phyloP scores from a whole-genome alignment of 306 rosid species.

The Dalbergia cochinchinensis region DNA sequence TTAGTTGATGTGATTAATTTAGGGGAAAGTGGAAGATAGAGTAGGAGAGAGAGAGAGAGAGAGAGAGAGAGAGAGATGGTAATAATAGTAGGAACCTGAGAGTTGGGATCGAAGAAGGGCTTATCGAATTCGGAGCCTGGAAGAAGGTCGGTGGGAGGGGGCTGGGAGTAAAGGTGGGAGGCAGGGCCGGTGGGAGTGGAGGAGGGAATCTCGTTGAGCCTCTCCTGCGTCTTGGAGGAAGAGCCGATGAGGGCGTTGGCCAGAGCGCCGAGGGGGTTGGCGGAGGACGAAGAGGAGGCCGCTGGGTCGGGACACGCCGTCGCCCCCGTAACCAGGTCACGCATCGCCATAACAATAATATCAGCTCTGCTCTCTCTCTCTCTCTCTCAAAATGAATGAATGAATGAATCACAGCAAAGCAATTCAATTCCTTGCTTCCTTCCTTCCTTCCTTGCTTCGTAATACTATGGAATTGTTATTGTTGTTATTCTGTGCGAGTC shows the following conservation, averaged over 20 bases:
- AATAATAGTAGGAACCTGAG: conserved; percentile 59
- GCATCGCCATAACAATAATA: conserved; percentile 79
- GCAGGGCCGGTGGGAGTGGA: conserved; percentile 60
- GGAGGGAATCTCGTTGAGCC: conserved; percentile 86
- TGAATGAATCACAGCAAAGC: too few species aligned
- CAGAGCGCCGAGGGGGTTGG: conserved; percentile 85
- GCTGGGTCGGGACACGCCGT: conserved; percentile 86
- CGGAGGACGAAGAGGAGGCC: conserved; percentile 67
- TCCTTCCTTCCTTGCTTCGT: neutral
- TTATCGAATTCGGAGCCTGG: conserved; percentile 83
- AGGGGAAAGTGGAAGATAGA: too few species aligned
- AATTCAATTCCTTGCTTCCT: too few species aligned
- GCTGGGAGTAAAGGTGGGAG: conserved; percentile 54
- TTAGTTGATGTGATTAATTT: too few species aligned
- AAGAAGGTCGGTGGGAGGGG: conserved; percentile 40
- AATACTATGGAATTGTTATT: neutral
- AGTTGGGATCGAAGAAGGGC: conserved; percentile 62
- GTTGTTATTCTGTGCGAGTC: too few species aligned
- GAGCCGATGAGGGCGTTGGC: conserved; percentile 84
- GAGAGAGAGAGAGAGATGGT: neutral
- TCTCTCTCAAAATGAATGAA: neutral
- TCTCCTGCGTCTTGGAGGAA: conserved; percentile 89
- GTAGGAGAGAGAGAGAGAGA: too few species aligned
- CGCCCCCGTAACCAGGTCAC: conserved; percentile 84
- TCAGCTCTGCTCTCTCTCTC: neutral